Evolutionary conservation across 148 eudicot genomes (phyloP).

Genomic region (Fagopyrum esculentum): DNA sequence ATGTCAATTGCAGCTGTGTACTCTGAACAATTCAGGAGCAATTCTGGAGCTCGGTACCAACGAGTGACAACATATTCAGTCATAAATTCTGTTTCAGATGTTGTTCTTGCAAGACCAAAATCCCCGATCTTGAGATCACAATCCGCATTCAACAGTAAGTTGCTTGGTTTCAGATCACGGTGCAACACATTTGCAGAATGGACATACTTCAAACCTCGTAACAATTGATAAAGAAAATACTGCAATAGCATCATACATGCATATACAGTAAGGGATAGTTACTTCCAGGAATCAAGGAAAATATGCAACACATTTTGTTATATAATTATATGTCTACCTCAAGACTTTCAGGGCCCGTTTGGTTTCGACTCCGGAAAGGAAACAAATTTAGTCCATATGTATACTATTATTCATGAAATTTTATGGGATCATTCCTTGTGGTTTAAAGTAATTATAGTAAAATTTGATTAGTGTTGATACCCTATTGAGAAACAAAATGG

Average conservation of each 20-base stretch:
- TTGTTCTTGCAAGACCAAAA: constrained; percentile 51
- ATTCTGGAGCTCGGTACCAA: constrained; percentile 50
- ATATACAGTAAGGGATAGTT: neutral
- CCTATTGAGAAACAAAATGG: no score
- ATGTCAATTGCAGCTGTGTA: constrained; percentile 55
- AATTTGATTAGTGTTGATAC: no score
- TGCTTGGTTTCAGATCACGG: constrained; percentile 51
- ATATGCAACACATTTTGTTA: no score
- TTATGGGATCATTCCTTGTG: no score
- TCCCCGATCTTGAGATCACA: constrained; percentile 46
- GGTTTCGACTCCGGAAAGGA: no score
- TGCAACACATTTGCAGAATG: constrained; percentile 52
- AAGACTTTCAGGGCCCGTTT: no score
- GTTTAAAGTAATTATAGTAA: no score
- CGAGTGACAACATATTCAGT: constrained; percentile 53
- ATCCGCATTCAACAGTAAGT: constrained; percentile 37
- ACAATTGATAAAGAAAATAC: constrained; percentile 40
- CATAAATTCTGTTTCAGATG: constrained; percentile 54
- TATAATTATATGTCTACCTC: no score
- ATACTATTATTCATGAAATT: no score
- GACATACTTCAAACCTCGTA: constrained; percentile 44
- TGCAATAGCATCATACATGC: constrained; percentile 18
- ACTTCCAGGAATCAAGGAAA: neutral
- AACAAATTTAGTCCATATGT: no score
- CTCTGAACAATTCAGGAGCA: constrained; percentile 45